Conservation (phyloP, 331 rosid species). For the Rhamnella rubrinervis region DNA sequence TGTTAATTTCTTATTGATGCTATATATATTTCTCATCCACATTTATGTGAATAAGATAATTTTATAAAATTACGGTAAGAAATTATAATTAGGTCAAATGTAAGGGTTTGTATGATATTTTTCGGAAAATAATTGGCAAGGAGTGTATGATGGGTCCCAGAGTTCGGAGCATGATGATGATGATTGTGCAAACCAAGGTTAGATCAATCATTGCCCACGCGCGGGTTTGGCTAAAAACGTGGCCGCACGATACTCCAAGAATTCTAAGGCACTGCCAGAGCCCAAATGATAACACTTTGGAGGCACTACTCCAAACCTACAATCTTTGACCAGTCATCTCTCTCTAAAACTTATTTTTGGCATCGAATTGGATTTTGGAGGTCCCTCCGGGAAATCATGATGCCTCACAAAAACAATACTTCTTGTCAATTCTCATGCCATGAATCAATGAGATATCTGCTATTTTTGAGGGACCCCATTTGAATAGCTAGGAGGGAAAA, state of each 20-base stretch:
- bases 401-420: slow-evolving; percentile 4
- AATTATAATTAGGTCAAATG: no score
- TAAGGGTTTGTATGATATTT: no score
- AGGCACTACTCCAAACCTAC: slow-evolving; percentile 29
- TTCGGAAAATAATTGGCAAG: neutral
- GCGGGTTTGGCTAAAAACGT: slow-evolving; percentile 50
- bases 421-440: neutral
- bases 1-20: no score
- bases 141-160: neutral
- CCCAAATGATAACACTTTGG: slow-evolving; percentile 33
- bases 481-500: slow-evolving; percentile 1
- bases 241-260: slow-evolving; percentile 48
- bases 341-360: neutral
- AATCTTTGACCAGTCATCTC: slow-evolving; percentile 46
- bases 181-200: slow-evolving; percentile 47
- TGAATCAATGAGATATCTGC: neutral
- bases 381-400: slow-evolving; percentile 3
- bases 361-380: neutral
- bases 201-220: slow-evolving; percentile 73
- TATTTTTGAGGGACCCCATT: slow-evolving; percentile 1
- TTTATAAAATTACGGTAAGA: no score
- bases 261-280: slow-evolving; percentile 17
- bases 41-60: no score
- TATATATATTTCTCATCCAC: no score
- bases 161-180: neutral